phyloP scores from a whole-genome alignment of 108 stramenopile species.

The Stephanodiscus minutulus region DNA sequence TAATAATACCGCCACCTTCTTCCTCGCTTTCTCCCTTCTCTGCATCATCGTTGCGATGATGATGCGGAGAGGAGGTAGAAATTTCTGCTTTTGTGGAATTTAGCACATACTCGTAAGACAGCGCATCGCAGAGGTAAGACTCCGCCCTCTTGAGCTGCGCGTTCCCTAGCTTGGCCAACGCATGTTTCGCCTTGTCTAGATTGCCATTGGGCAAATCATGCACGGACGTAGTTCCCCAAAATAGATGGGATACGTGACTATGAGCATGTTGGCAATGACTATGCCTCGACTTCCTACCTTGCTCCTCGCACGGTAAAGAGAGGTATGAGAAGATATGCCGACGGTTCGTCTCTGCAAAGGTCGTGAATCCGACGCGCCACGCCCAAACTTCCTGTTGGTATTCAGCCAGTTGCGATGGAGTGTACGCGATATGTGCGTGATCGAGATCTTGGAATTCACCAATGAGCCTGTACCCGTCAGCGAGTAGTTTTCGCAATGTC shows the following conservation, averaged over 20 bases:
- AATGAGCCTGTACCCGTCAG: slow-evolving; percentile 42
- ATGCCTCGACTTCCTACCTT: background rate
- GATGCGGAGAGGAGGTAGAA: no score
- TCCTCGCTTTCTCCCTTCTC: background rate
- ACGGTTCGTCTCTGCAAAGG: slow-evolving; percentile 28
- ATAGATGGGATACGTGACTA: slow-evolving; percentile 37
- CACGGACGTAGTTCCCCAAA: slow-evolving; percentile 32
- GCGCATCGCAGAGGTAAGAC: slow-evolving; percentile 22
- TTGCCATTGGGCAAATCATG: slow-evolving; percentile 36
- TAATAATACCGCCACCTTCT: slow-evolving; percentile 7
- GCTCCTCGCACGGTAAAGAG: slow-evolving; percentile 12
- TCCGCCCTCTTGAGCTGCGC: slow-evolving; percentile 29
- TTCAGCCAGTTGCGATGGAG: slow-evolving; percentile 5
- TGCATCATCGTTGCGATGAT: background rate
- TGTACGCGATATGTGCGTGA: slow-evolving; percentile 39
- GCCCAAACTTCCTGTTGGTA: slow-evolving; percentile 44
- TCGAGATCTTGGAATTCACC: slow-evolving; percentile 54
- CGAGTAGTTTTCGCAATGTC: slow-evolving; percentile 25
- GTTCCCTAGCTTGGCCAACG: slow-evolving; percentile 27
- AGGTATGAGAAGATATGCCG: slow-evolving; percentile 32
- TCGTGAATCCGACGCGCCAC: slow-evolving; percentile 45
- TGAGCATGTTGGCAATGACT: slow-evolving; percentile 24
- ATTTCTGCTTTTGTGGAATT: background rate
- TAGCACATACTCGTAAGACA: slow-evolving; percentile 33
- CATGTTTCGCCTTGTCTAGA: slow-evolving; percentile 11